Conservation (phyloP, 164 flowering plant genomes). For the Aristolochia californica region DNA sequence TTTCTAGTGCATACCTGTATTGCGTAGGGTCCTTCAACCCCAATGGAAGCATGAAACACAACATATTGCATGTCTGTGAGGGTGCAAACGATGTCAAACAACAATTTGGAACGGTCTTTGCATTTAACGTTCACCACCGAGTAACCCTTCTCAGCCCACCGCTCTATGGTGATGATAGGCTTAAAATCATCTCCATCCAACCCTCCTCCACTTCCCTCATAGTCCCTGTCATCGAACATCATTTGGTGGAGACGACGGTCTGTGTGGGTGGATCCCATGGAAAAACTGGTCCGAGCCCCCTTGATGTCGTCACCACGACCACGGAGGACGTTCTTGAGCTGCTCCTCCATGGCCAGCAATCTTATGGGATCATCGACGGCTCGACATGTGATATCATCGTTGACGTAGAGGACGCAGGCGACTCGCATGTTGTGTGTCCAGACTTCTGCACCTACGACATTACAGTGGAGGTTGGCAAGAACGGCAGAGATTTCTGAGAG, state of each 20-base stretch:
- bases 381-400: constrained; percentile 34
- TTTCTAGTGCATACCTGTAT: constrained; percentile 63
- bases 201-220: constrained; percentile 37
- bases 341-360: constrained; percentile 57
- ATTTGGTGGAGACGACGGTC: constrained; percentile 83
- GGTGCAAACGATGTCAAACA: constrained; percentile 86
- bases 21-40: constrained; percentile 65
- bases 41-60: constrained; percentile 78
- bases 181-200: constrained; percentile 19
- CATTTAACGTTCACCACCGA: constrained; percentile 60
- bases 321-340: constrained; percentile 56
- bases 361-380: constrained; percentile 50
- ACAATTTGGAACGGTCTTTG: constrained; percentile 65
- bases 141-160: constrained; percentile 67
- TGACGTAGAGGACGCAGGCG: constrained; percentile 69
- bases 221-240: constrained; percentile 74
- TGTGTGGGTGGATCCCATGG: constrained; percentile 58
- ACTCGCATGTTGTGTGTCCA: constrained; percentile 82
- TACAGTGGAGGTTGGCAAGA: constrained; percentile 55
- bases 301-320: constrained; percentile 44
- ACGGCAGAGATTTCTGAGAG: constrained; percentile 77
- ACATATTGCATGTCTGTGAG: constrained; percentile 89
- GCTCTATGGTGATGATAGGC: constrained; percentile 51
- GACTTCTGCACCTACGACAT: constrained; percentile 72
- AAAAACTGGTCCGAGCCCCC: constrained; percentile 47